A percentile compares a stretch with the other conserved stretches of the same genome.
Conservation (phyloP, 2,329 filamentous ascomycete species). For the Scedosporium minutisporum region DNA sequence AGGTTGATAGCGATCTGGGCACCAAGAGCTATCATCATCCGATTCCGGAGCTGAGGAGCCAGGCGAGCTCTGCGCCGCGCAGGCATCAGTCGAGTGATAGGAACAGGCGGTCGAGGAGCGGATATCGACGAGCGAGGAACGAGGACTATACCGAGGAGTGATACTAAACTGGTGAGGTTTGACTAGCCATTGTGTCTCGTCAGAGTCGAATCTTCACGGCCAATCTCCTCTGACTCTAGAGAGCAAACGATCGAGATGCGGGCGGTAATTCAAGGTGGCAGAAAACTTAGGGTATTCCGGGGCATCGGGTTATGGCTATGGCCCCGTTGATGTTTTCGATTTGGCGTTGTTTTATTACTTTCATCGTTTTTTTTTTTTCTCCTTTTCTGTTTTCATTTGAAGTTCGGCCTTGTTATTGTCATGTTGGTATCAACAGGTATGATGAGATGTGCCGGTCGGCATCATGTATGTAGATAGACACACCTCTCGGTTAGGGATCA, state of each 20-base stretch:
- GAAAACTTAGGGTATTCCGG: not conserved
- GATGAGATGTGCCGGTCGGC: conserved; percentile 6
- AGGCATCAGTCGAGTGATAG: conserved; percentile 15
- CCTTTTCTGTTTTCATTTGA: not conserved
- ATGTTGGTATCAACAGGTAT: not conserved
- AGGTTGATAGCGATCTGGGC: conserved; percentile 38
- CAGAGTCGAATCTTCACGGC: too few species aligned
- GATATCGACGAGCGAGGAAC: conserved; percentile 22
- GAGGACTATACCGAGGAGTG: conserved; percentile 15
- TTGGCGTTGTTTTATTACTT: not conserved
- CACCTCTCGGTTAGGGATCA: not conserved
- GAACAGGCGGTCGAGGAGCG: conserved; percentile 21
- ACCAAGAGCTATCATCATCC: conserved; percentile 49
- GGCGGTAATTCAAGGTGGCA: too few species aligned
- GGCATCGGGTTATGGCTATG: not conserved
- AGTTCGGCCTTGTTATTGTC: too few species aligned
- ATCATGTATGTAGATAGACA: not conserved
- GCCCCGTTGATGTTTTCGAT: not conserved
- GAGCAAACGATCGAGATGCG: too few species aligned
- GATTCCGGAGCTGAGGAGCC: conserved; percentile 39
- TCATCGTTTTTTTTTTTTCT: not conserved
- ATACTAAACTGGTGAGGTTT: conserved; percentile 4
- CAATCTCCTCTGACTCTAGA: too few species aligned
- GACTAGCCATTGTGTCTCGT: not conserved
- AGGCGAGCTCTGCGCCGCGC: conserved; percentile 13